These are phyloP conservation scores for Apiotrichum porosum DNA, from an alignment of 1,284 basidiomycete species.

Conservation along the genomic window DNA sequence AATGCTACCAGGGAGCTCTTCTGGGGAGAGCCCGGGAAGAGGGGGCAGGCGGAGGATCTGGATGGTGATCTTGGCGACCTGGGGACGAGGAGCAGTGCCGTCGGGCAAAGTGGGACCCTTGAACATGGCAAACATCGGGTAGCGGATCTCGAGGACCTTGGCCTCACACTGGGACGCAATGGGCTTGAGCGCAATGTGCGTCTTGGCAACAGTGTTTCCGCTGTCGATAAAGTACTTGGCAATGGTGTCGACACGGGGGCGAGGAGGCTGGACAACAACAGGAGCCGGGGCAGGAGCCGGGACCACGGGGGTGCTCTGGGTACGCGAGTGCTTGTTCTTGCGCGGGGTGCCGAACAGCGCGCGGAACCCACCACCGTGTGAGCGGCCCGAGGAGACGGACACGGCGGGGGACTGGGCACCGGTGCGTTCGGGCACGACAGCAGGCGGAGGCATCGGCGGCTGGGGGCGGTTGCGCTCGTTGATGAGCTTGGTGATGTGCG, in stretches of 20 bases:
- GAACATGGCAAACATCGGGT: constrained; percentile 69
- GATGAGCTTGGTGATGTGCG: constrained; percentile 62
- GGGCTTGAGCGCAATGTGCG: constrained; percentile 79
- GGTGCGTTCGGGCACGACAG: not conserved
- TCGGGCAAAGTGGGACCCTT: constrained; percentile 27
- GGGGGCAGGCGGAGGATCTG: constrained; percentile 87
- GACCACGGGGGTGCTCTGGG: constrained; percentile 11
- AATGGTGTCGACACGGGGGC: constrained; percentile 54
- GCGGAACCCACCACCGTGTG: constrained; percentile 6
- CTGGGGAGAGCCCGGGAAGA: constrained; percentile 69
- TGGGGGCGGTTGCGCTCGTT: constrained; percentile 51
- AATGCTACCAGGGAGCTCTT: constrained; percentile 79
- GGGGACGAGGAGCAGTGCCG: constrained; percentile 56
- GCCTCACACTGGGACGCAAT: constrained; percentile 74
- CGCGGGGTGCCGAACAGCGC: constrained; percentile 11
- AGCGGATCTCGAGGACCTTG: constrained; percentile 72
- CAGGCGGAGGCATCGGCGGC: constrained; percentile 45
- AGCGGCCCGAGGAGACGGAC: not conserved
- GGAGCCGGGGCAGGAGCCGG: constrained; percentile 15
- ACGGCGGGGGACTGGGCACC: constrained; percentile 2
- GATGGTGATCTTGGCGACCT: constrained; percentile 68
- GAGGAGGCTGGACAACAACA: constrained; percentile 31
- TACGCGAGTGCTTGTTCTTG: constrained; percentile 15
- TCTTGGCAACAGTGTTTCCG: constrained; percentile 61
- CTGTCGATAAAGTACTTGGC: constrained; percentile 76